Base-by-base conservation (phyloP, 306 rosid genomes). In the Trifolium repens region DNA sequence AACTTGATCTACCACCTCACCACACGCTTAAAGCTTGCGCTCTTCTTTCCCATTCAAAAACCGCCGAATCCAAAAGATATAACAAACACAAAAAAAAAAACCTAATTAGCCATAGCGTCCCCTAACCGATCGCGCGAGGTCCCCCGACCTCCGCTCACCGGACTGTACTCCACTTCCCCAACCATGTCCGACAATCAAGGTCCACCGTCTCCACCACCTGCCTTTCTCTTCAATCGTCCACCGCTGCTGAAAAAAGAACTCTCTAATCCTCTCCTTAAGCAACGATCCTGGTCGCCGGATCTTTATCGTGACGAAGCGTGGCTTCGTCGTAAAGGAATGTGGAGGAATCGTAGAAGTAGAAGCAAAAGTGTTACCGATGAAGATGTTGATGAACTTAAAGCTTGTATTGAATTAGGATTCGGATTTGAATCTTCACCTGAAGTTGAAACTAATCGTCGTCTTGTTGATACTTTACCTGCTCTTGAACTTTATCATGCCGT, bases 261-360 rank as follows among this genome's bases (percentile, higher is more conserved):
- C 0, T 44, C 71, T 1, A 67, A 84, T 37, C 86, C 91, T 3
- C 99, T 94, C 4, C 85, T 78, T 80, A 94, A 92, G 90, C 96
- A 92, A 79, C 81, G 75, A 9, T 94, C 99, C 0, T 94, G 97
- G 99, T 94, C 99, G 12, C 99, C 99, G 1, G 96, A 94, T 43
- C 82, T 78, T 32, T 78, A 27, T 49, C 96, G 99, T 30, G 96
- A 94, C 15, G 96, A 92, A 83, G 93, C 91, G 0, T 94, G 99
- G 99, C 88, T 87, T 27, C 87, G 96, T n/a, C 88, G 97, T 26
- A 85, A 90, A 74, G 84, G 87, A 22, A 87, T 86, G 86, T 76
- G 84, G 82, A 90, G 85, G 66, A 86, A 85, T 72, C 85, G 91
- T 1, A 83, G 96, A 12, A 89, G 91, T 1, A 83, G 96, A 12